Evolutionary conservation across 257 asterid genomes (phyloP).

Genomic region (Ehretia macrophylla): DNA sequence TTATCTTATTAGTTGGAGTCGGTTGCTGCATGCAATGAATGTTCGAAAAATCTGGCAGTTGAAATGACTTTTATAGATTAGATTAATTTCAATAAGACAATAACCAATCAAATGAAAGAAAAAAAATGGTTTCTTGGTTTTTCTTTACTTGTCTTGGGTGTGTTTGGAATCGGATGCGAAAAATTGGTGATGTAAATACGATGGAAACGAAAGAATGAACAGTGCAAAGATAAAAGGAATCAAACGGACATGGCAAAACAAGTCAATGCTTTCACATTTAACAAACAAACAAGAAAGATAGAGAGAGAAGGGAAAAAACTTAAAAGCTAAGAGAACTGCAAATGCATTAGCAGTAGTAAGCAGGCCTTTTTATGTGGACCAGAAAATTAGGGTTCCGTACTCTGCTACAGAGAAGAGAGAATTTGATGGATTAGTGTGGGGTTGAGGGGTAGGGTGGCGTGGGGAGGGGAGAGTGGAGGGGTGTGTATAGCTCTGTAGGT

Average conservation of each 20-base stretch:
- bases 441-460: neutral
- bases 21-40: too few relatives aligned
- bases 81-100: neutral
- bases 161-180: too few relatives aligned
- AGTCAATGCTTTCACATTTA: constrained; percentile 9
- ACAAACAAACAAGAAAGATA: neutral
- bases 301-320: constrained; percentile 12
- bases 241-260: neutral
- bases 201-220: neutral
- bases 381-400: constrained; percentile 9
- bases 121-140: too few relatives aligned
- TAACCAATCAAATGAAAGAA: too few relatives aligned
- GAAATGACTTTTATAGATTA: too few relatives aligned
- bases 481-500: too few relatives aligned
- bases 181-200: too few relatives aligned
- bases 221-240: constrained; percentile 7
- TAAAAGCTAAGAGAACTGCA: neutral
- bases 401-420: neutral
- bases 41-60: too few relatives aligned
- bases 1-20: too few relatives aligned
- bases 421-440: neutral
- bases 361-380: constrained; percentile 2
- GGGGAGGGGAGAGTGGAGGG: neutral
- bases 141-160: too few relatives aligned
- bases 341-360: too few relatives aligned